Percentiles rank a stretch among this genome's conserved stretches.
These are phyloP conservation scores for Paspalum vaginatum DNA, from an alignment of 176 grass and related monocot genomes.

Conservation along the genomic window DNA sequence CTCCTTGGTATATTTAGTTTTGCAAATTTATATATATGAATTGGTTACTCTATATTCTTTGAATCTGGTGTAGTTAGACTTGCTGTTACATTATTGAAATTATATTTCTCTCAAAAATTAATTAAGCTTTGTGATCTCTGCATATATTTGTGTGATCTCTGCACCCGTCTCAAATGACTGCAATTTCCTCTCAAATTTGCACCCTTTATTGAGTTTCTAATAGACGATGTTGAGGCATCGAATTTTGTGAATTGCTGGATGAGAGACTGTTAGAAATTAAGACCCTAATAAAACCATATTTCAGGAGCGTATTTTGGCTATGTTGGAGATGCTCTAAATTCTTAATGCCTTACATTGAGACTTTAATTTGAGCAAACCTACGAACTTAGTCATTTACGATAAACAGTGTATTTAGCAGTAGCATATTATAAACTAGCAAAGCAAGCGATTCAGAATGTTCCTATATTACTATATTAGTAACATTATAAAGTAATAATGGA, in stretches of 20 bases:
- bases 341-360: neutral
- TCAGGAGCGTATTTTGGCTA: too few relatives aligned
- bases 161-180: too few relatives aligned
- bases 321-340: neutral
- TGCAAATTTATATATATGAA: neutral
- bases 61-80: neutral
- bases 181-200: too few relatives aligned
- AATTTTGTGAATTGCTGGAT: too few relatives aligned
- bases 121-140: neutral
- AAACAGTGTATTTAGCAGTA: neutral
- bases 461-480: neutral
- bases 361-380: neutral
- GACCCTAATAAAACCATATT: too few relatives aligned
- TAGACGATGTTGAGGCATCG: too few relatives aligned
- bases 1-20: neutral
- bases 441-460: neutral
- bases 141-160: neutral
- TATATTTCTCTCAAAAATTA: neutral
- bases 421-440: neutral
- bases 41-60: neutral
- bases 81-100: neutral
- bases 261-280: too few relatives aligned
- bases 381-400: neutral
- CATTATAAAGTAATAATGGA: neutral
- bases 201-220: too few relatives aligned